Base-by-base conservation (phyloP, 441 rosid genomes). In the Bruguiera hainesii region DNA sequence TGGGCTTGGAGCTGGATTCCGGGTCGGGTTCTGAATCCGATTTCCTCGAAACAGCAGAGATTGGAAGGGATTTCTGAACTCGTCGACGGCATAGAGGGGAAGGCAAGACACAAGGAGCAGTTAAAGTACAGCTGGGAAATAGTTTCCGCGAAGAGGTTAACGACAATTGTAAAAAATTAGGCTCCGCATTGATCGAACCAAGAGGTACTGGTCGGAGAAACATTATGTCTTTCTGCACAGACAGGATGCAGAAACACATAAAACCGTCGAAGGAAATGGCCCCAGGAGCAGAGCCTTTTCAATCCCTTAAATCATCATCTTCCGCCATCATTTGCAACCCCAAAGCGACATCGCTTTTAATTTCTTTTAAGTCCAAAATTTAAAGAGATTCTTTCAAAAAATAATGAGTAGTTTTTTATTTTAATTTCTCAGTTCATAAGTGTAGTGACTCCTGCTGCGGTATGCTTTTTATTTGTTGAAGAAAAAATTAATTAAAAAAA, bases 11-110 rank as follows among this genome's bases (percentile, higher is more conserved):
- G 56, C 28, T 37, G 48, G 80, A 60, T 35, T 67, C 73, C 71
- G 84, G 63, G 26, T 71, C 81, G 59, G 83, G 69, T 39, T 76
- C 80, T 11, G 86, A 78, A 56, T 72, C 79, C 23, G 86, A 58
- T n/a, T 64, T 79, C 66, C 78, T 77, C n/a, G 90, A 76, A 66
- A 75, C 75, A 42, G 88, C 80, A 18, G 71, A 46, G 76, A 79
- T 68, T 49, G 75, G 56, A 56, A 75, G 62, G 6, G 75, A 39
- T 53, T 33, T 73, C 31, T 29, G 39, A 46, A 23, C 23, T 51
- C 23, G 59, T 15, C 75, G 66, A 59, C 7, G 37, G 19, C 28
- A 37, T 46, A 16, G 7, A 7, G 37, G 4, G 35, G 62, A 59
- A 60, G 48, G 65, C 4, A 39, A 61, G n/a, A 19, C 26, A 19